These are phyloP conservation scores for Apiospora hydei DNA, from an alignment of 2,329 filamentous ascomycete genomes.

Conservation along the genomic window DNA sequence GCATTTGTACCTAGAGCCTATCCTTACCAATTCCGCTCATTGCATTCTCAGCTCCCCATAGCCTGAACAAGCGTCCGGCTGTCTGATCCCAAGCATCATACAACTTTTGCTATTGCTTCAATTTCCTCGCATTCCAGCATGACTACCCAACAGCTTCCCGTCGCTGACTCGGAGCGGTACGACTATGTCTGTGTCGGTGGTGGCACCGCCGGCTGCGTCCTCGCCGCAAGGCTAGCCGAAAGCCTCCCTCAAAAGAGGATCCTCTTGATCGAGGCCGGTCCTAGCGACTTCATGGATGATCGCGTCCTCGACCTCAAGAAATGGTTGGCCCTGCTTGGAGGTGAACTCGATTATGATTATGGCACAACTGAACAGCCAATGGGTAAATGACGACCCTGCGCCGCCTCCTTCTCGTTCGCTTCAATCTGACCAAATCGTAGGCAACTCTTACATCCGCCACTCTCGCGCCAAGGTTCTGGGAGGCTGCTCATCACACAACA, in stretches of 20 bases:
- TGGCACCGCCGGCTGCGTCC: constrained; percentile 85
- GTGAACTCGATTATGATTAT: constrained; percentile 92
- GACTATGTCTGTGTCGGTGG: constrained; percentile 89
- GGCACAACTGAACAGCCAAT: constrained; percentile 88
- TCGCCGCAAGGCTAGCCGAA: constrained; percentile 79
- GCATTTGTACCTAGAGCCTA: not conserved
- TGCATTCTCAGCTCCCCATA: not conserved
- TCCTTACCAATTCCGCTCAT: not conserved
- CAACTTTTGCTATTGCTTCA: not conserved
- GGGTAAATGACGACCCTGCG: constrained; percentile 49
- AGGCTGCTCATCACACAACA: constrained; percentile 94
- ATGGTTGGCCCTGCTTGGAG: constrained; percentile 85
- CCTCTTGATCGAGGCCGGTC: constrained; percentile 86
- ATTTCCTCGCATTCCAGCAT: constrained; percentile 32
- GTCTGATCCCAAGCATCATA: not conserved
- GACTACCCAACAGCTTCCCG: constrained; percentile 72
- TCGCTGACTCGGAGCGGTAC: constrained; percentile 70
- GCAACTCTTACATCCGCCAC: constrained; percentile 91
- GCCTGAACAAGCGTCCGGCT: not conserved
- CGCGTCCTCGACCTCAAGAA: constrained; percentile 86
- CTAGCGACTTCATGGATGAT: constrained; percentile 88
- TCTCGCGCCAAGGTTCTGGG: constrained; percentile 92
- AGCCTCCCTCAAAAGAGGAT: constrained; percentile 85
- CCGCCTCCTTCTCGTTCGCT: not conserved
- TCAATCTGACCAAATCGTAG: constrained; percentile 49